Conservation (phyloP, 345 rosid species). For the Bretschneidera sinensis region DNA sequence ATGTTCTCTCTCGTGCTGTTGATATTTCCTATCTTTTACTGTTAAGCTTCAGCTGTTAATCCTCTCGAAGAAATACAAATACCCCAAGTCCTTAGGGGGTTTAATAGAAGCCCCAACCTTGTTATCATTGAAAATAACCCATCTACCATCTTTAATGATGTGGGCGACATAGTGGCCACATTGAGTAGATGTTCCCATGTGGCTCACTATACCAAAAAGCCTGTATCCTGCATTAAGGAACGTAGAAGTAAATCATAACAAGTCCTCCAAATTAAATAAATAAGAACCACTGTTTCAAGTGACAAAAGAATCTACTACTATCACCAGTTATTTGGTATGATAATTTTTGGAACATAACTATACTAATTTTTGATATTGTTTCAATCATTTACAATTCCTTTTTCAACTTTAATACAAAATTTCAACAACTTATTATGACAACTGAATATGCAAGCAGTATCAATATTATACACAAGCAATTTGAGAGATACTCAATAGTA, state of each 20-base stretch:
- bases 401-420: too few species aligned
- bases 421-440: too few species aligned
- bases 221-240: constrained; percentile 62
- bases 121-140: constrained; percentile 88
- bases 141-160: constrained; percentile 74
- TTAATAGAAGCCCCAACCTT: constrained; percentile 84
- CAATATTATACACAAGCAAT: too few species aligned
- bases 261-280: background rate
- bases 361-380: too few species aligned
- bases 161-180: constrained; percentile 98
- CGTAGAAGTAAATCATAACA: background rate
- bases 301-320: too few species aligned
- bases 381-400: too few species aligned
- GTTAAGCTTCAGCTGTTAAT: constrained; percentile 34
- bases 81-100: constrained; percentile 98
- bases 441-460: too few species aligned
- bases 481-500: too few species aligned
- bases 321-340: too few species aligned
- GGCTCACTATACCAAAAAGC: constrained; percentile 89
- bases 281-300: background rate
- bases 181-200: constrained; percentile 91
- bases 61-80: constrained; percentile 92
- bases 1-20: too few species aligned
- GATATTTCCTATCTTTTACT: background rate
- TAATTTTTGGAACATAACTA: too few species aligned